Evolutionary conservation across 2,329 filamentous ascomycete species (phyloP), one percentile per base, ranked within the genome.

Genomic region (Metarhizium robertsii): DNA sequence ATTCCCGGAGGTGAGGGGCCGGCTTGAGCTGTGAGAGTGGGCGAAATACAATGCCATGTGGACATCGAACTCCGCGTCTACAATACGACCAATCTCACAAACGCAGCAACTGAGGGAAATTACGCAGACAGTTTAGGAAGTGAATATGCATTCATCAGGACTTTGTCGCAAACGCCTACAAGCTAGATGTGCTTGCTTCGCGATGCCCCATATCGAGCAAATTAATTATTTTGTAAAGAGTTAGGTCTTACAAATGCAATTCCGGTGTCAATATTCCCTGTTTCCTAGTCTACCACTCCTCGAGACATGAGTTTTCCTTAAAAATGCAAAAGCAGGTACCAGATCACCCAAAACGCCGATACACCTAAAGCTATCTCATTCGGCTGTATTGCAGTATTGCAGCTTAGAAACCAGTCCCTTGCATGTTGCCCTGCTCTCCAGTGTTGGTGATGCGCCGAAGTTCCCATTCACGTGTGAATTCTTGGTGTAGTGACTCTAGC

Each of bases 381-480:
- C 38, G 16, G n/a, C 29, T 3, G 30, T 48, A n/a, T 50, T 25
- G 25, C 25, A 42, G n/a, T 16, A 51, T 59, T 60, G 14, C 38
- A 40, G 4, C 38, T 40, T 16, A 71, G 50, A 69, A 65, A 25
- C 69, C 70, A 55, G 70, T 70, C 30, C 60, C 46, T 57, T 71
- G 70, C 69, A 73, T 66, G 53, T 72, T 74, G 55, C 73, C 77
- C 64, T 81, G 76, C 59, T 85, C 81, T 53, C 81, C 81, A 25
- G 81, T 83, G 48, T 82, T 82, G 57, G 86, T 89, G 80, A 95
- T 92, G 73, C 91, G 92, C 65, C 90, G 85, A 64, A 95, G 75
- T 72, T 95, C 90, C 73, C 85, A 94, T 72, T 97, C 92, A 66
- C 92, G 91, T 20, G 89, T 95, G 70, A 97, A 96, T 67, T 95